These are phyloP conservation scores for Cardamine resedifolia DNA, from an alignment of 345 rosid species.

Conservation along the genomic window DNA sequence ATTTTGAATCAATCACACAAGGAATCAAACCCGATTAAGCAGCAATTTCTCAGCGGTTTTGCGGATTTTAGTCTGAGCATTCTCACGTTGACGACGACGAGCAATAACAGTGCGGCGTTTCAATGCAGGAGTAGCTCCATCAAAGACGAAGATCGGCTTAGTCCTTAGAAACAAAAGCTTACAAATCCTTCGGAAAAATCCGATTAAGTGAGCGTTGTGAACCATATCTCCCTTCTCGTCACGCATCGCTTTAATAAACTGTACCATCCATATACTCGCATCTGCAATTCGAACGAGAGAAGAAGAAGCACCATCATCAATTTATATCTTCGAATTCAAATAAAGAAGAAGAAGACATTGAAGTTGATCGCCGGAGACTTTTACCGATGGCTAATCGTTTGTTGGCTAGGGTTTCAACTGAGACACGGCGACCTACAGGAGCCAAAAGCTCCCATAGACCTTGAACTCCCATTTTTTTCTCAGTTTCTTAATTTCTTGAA, in stretches of 20 bases:
- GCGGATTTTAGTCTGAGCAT: conserved; percentile 87
- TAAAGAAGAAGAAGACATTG: neutral
- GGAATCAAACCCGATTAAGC: conserved; percentile 68
- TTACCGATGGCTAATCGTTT: conserved; percentile 83
- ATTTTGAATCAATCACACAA: neutral
- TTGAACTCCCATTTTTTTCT: conserved; percentile 6
- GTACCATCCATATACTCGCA: conserved; percentile 98
- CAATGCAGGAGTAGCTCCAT: conserved; percentile 87
- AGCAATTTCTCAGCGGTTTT: conserved; percentile 94
- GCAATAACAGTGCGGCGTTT: conserved; percentile 94
- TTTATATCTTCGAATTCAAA: neutral
- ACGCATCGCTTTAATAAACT: conserved; percentile 97
- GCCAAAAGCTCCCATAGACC: conserved; percentile 65
- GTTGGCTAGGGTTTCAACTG: conserved; percentile 89
- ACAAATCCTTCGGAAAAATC: conserved; percentile 92
- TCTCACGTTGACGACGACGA: conserved; percentile 85
- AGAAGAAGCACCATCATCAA: neutral
- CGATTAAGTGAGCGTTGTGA: conserved; percentile 83
- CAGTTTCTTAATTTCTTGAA: neutral
- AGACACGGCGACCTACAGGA: conserved; percentile 95
- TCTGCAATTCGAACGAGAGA: conserved; percentile 40
- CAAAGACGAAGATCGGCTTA: conserved; percentile 92
- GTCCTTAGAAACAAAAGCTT: conserved; percentile 76
- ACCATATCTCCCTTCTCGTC: conserved; percentile 97
- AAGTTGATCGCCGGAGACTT: neutral